phyloP scores from a whole-genome alignment of 345 rosid species.

The Linum usitatissimum region DNA sequence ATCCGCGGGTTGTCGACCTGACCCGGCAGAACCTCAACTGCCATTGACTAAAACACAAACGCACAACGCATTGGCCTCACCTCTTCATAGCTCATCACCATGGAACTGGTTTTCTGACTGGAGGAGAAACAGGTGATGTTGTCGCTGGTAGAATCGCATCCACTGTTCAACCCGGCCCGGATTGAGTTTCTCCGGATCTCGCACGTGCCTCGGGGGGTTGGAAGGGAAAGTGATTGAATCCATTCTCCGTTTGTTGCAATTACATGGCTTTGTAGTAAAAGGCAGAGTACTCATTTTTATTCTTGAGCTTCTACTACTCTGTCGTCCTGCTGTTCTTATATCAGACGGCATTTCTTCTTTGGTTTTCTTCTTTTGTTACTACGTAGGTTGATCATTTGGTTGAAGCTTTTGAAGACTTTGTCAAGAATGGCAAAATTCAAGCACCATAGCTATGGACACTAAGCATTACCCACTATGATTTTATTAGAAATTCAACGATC shows the following conservation, averaged over 20 bases:
- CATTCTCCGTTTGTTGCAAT: too few species aligned
- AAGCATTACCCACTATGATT: neutral
- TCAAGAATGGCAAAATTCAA: neutral
- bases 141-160: slow-evolving; percentile 21
- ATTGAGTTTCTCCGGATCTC: slow-evolving; percentile 23
- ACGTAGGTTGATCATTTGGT: too few species aligned
- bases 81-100: slow-evolving; percentile 17
- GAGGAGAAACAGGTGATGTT: slow-evolving; percentile 42
- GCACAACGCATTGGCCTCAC: slow-evolving; percentile 25
- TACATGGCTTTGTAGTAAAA: too few species aligned
- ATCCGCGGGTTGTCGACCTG: slow-evolving; percentile 10
- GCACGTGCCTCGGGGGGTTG: too few species aligned
- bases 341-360: too few species aligned
- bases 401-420: too few species aligned
- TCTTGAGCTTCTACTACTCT: too few species aligned
- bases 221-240: too few species aligned
- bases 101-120: neutral
- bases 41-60: slow-evolving; percentile 41
- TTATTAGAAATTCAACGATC: neutral
- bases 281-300: too few species aligned
- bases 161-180: slow-evolving; percentile 7
- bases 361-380: too few species aligned
- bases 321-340: too few species aligned
- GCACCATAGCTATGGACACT: neutral
- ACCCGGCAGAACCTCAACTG: slow-evolving; percentile 12